phyloP scores from a whole-genome alignment of 352 stramenopile genomes.

The Globisporangium iwayamae region DNA sequence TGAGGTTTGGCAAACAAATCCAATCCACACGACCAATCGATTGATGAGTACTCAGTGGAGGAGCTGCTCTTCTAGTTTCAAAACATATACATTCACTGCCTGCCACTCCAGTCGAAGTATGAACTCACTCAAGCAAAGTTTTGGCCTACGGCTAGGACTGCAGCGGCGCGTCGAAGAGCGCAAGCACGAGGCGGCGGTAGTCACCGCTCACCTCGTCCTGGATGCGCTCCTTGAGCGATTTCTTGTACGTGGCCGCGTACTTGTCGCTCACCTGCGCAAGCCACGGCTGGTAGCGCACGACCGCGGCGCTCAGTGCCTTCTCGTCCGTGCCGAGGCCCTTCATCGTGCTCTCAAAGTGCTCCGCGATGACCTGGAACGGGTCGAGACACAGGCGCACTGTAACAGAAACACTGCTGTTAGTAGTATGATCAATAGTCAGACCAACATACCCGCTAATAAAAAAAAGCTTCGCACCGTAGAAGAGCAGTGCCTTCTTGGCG shows the following conservation, averaged over 20 bases:
- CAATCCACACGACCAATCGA: no score
- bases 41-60: no score
- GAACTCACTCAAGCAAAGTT: no score
- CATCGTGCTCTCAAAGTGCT: slow-evolving; percentile 61
- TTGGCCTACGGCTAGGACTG: neutral
- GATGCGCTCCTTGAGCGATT: slow-evolving; percentile 48
- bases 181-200: slow-evolving; percentile 47
- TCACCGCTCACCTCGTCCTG: slow-evolving; percentile 52
- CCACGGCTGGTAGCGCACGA: slow-evolving; percentile 55
- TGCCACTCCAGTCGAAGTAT: no score
- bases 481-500: slow-evolving; percentile 53
- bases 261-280: slow-evolving; percentile 30
- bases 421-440: no score
- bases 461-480: slow-evolving; percentile 38
- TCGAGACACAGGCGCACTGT: slow-evolving; percentile 53
- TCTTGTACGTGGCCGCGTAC: slow-evolving; percentile 45
- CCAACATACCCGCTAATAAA: no score
- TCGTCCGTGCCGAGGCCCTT: slow-evolving; percentile 57
- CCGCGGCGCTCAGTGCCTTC: slow-evolving; percentile 43
- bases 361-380: slow-evolving; percentile 37
- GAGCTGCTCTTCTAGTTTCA: no score
- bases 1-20: no score
- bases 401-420: neutral
- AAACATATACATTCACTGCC: no score
- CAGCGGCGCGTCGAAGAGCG: slow-evolving; percentile 39